Evolutionary conservation across 2,329 filamentous ascomycete species (phyloP).

Genomic region (Fusarium decemcellulare): DNA sequence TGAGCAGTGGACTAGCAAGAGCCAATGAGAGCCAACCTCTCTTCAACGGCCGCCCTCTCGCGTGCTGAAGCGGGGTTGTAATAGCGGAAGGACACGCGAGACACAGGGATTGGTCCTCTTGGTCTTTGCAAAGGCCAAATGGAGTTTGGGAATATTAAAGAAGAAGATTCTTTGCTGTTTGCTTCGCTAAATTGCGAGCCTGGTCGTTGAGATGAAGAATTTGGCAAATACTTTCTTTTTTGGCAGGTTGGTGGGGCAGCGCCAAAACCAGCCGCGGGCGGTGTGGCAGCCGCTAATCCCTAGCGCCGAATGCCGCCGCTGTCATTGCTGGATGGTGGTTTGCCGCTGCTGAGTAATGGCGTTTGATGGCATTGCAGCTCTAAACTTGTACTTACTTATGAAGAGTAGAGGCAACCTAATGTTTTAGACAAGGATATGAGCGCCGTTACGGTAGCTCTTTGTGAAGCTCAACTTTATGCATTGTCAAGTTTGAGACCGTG

Average conservation of each 20-base stretch:
- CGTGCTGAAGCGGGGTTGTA: conserved; percentile 14
- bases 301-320: conserved; percentile 23
- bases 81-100: conserved; percentile 10
- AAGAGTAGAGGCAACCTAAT: too few relatives aligned
- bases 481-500: too few relatives aligned
- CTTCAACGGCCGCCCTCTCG: conserved; percentile 21
- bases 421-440: too few relatives aligned
- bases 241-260: conserved; percentile 26
- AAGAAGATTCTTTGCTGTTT: conserved; percentile 32
- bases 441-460: too few relatives aligned
- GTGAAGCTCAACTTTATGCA: too few relatives aligned
- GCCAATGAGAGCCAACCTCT: conserved; percentile 26
- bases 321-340: background rate
- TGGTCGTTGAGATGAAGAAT: conserved; percentile 26
- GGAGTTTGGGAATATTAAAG: conserved; percentile 13
- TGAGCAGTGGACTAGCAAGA: conserved; percentile 5
- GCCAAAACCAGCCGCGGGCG: conserved; percentile 46
- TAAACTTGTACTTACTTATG: too few relatives aligned
- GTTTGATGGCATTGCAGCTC: too few relatives aligned
- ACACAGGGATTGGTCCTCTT: background rate
- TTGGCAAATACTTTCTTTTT: conserved; percentile 40
- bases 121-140: conserved; percentile 9
- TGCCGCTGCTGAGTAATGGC: background rate
- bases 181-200: conserved; percentile 23
- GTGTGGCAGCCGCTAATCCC: conserved; percentile 41